Evolutionary conservation across 768 basidiomycete genomes (phyloP).

Genomic region (Kwoniella mangroviensis): DNA sequence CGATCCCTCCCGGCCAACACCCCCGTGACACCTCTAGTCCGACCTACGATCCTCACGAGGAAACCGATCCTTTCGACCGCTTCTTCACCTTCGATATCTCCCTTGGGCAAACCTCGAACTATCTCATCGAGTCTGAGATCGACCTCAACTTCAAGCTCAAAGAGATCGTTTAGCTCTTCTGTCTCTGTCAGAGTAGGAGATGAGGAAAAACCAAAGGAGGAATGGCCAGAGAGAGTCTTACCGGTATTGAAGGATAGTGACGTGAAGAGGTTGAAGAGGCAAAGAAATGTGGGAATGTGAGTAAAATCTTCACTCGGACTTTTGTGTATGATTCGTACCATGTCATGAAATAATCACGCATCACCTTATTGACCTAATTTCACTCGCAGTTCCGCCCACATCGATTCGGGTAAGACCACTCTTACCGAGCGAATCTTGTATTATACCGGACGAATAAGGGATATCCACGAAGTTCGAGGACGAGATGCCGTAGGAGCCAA

Average conservation of each 20-base stretch:
- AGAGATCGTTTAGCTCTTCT: conserved; percentile 34
- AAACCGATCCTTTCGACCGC: conserved; percentile 19
- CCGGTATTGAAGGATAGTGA: conserved; percentile 67
- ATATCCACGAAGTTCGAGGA: conserved; percentile 96
- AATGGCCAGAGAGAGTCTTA: conserved; percentile 55
- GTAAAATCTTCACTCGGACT: conserved; percentile 1
- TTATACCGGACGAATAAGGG: conserved; percentile 92
- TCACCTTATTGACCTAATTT: not conserved
- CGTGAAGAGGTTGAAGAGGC: conserved; percentile 67
- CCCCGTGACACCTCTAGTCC: conserved; percentile 7
- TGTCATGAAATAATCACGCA: too few species aligned
- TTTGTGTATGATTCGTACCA: not conserved
- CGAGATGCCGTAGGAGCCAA: conserved; percentile 96
- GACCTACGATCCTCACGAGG: conserved; percentile 19
- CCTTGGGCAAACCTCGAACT: not conserved
- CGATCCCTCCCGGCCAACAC: not conserved
- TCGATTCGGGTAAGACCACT: conserved; percentile 93
- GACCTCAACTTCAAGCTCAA: not conserved
- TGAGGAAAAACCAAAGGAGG: conserved; percentile 35
- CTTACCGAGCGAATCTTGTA: conserved; percentile 91
- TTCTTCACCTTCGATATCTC: not conserved
- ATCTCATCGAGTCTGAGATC: not conserved
- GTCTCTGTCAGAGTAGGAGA: conserved; percentile 37
- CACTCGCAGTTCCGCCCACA: conserved; percentile 50
- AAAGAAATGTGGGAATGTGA: conserved; percentile 90